Conservation (phyloP, 352 stramenopile species). For the Phytophthora citrophthora region DNA sequence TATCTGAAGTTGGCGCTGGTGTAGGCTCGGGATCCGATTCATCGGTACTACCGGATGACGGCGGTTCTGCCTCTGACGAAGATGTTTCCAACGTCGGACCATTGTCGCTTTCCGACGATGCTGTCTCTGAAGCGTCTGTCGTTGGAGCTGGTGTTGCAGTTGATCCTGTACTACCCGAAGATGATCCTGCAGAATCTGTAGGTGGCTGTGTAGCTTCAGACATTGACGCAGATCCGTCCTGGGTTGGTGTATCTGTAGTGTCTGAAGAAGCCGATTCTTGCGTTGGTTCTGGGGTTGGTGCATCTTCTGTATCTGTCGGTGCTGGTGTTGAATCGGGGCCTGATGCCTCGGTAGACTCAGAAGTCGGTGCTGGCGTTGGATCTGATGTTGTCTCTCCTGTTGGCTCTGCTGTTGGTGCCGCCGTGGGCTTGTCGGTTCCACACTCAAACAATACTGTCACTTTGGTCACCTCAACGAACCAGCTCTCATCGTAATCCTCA, state of each 20-base stretch:
- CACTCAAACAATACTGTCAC: slow-evolving; percentile 31
- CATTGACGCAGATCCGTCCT: slow-evolving; percentile 2
- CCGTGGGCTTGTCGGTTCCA: slow-evolving; percentile 20
- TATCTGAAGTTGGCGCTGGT: slow-evolving; percentile 4
- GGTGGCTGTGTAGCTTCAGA: slow-evolving; percentile 6
- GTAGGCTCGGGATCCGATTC: not conserved
- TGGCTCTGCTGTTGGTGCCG: slow-evolving; percentile 20
- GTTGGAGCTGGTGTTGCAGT: not conserved
- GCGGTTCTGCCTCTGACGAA: not conserved
- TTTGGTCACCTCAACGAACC: slow-evolving; percentile 35
- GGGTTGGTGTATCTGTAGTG: not conserved
- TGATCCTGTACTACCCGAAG: not conserved
- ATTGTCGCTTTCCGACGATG: not conserved
- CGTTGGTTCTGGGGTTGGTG: slow-evolving; percentile 2
- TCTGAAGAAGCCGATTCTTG: not conserved
- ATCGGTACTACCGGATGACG: not conserved
- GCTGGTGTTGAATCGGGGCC: slow-evolving; percentile 5
- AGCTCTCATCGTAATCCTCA: slow-evolving; percentile 32
- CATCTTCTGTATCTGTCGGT: slow-evolving; percentile 13
- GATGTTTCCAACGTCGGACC: not conserved
- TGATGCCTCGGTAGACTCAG: not conserved
- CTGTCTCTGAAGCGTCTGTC: not conserved
- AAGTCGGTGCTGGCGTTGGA: slow-evolving; percentile 5
- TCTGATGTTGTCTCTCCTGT: slow-evolving; percentile 16
- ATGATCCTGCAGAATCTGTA: not conserved